These are phyloP conservation scores for Apium graveolens DNA, from an alignment of 129 eudicot genomes.

Conservation along the genomic window DNA sequence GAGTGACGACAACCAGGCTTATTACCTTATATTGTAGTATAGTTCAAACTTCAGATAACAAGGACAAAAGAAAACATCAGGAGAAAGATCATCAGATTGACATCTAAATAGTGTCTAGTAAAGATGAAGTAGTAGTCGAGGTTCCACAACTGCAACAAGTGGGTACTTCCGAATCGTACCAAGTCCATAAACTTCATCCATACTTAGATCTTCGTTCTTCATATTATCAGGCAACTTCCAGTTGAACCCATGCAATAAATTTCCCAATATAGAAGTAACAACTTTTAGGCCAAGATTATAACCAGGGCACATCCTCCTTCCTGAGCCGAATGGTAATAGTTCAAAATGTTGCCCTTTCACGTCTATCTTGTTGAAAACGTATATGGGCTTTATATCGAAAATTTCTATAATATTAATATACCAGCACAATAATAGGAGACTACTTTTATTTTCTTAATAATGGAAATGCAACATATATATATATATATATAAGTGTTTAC, in stretches of 20 bases:
- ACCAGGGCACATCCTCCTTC: constrained; percentile 18
- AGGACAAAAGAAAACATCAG: background rate
- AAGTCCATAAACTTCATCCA: constrained; percentile 13
- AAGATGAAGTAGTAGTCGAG: constrained; percentile 15
- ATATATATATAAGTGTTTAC: no score
- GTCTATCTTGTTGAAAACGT: no score
- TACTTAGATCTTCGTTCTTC: background rate
- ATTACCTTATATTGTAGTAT: background rate
- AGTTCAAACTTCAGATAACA: background rate
- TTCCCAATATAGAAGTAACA: background rate
- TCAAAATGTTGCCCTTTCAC: no score
- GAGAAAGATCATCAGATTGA: background rate
- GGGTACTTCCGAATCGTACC: background rate
- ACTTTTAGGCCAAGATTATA: constrained; percentile 3
- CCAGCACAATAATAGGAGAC: no score
- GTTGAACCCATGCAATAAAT: constrained; percentile 12
- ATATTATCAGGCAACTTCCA: constrained; percentile 11
- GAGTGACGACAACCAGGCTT: no score
- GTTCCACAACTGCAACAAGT: constrained; percentile 3
- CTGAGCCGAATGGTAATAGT: no score
- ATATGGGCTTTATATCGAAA: no score
- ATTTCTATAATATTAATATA: no score
- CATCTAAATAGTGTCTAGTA: background rate
- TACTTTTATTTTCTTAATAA: no score
- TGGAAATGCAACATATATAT: no score